phyloP scores from a whole-genome alignment of 148 eudicot species.

The Amaranthus palmeri region DNA sequence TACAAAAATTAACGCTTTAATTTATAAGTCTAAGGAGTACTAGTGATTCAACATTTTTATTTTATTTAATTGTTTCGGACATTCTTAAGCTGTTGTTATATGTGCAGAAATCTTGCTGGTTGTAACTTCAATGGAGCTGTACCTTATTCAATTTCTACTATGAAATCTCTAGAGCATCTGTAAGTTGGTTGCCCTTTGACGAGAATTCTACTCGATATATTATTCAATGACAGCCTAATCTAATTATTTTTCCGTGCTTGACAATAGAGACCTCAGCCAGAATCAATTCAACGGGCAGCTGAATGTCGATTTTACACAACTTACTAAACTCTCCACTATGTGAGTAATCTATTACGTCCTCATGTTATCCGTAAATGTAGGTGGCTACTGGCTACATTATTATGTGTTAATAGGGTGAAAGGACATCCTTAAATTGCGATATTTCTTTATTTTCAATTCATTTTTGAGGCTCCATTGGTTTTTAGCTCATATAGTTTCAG shows the following conservation, averaged over 20 bases:
- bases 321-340: conserved; percentile 60
- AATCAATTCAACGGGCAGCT: conserved; percentile 67
- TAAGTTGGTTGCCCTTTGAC: conserved; percentile 32
- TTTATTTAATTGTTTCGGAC: neutral
- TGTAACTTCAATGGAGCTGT: conserved; percentile 61
- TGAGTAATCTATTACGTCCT: conserved; percentile 31
- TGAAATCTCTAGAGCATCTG: conserved; percentile 66
- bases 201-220: neutral
- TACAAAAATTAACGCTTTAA: too few species aligned
- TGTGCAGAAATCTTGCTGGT: conserved; percentile 72
- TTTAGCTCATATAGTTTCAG: neutral
- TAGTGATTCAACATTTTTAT: neutral
- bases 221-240: neutral
- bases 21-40: too few species aligned
- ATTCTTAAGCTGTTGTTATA: conserved; percentile 2
- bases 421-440: neutral
- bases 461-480: neutral
- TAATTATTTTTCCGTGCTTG: conserved; percentile 15
- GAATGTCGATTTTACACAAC: conserved; percentile 44
- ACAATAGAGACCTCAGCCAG: conserved; percentile 68
- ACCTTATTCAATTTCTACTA: conserved; percentile 69
- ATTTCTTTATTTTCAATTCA: neutral
- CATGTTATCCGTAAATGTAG: neutral
- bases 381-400: neutral
- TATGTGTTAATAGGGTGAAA: neutral